A percentile compares a stretch with the other conserved stretches of the same genome.
These are phyloP conservation scores for Daldinia grandis DNA, from an alignment of 495 filamentous ascomycete species.

Conservation along the genomic window DNA sequence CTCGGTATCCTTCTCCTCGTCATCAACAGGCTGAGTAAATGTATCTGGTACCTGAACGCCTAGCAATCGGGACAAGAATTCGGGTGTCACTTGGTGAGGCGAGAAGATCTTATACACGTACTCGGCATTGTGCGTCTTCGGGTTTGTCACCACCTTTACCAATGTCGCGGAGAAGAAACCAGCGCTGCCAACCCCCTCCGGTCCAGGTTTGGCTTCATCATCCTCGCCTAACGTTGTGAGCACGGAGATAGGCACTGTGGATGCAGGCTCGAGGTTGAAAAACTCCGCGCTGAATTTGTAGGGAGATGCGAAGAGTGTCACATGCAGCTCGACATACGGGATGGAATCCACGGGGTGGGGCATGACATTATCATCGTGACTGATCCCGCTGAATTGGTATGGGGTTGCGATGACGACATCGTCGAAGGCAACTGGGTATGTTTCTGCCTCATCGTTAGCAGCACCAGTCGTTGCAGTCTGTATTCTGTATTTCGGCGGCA, in stretches of 20 bases:
- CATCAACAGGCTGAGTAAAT: constrained; percentile 33
- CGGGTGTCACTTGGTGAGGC: constrained; percentile 67
- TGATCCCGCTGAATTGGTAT: constrained; percentile 77
- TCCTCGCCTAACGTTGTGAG: constrained; percentile 80
- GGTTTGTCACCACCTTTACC: constrained; percentile 69
- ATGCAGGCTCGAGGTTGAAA: constrained; percentile 68
- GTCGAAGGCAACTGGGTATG: constrained; percentile 67
- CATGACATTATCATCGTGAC: constrained; percentile 51
- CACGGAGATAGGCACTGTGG: constrained; percentile 71
- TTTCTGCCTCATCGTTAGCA: constrained; percentile 26
- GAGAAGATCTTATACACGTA: constrained; percentile 98
- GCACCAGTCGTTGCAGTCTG: constrained; percentile 47
- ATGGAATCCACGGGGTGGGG: constrained; percentile 70
- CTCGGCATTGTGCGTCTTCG: constrained; percentile 63
- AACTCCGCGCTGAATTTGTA: constrained; percentile 69
- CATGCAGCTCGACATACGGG: constrained; percentile 83
- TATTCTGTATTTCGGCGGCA: constrained; percentile 59
- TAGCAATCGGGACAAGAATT: constrained; percentile 67
- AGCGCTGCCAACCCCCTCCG: constrained; percentile 68
- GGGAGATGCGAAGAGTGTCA: constrained; percentile 87
- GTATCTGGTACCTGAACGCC: constrained; percentile 54
- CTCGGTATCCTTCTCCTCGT: not conserved
- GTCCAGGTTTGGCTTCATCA: constrained; percentile 57
- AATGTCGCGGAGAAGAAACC: constrained; percentile 91
- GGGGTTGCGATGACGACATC: constrained; percentile 81